Percentiles rank a stretch among this genome's conserved stretches.
phyloP scores from a whole-genome alignment of 768 basidiomycete species.

The Artomyces pyxidatus region DNA sequence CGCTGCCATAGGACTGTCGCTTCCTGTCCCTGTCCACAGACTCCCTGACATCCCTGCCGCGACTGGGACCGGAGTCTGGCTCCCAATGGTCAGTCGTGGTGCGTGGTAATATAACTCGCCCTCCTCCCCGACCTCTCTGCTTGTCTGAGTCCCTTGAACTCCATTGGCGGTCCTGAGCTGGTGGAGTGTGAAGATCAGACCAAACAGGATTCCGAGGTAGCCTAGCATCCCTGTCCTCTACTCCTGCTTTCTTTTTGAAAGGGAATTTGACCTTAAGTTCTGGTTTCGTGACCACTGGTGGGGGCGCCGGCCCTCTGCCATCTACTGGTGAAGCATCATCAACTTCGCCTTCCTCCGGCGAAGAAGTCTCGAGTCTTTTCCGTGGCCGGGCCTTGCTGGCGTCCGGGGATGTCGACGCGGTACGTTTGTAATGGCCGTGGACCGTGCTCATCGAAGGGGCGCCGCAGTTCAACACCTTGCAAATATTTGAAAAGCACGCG shows the following conservation, averaged over 20 bases:
- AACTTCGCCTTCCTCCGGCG: constrained; percentile 79
- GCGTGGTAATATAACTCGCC: no score
- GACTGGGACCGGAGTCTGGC: no score
- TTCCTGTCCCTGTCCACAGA: constrained; percentile 3
- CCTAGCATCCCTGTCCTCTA: background rate
- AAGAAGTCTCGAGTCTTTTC: constrained; percentile 50
- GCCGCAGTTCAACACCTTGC: background rate
- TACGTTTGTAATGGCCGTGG: constrained; percentile 38
- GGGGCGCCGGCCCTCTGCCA: constrained; percentile 15
- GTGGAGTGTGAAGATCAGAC: no score
- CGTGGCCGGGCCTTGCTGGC: constrained; percentile 38
- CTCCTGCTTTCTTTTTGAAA: constrained; percentile 47
- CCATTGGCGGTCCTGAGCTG: no score
- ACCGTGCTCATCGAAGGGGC: constrained; percentile 4
- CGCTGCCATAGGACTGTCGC: constrained; percentile 1
- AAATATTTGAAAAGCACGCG: no score
- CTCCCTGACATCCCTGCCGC: no score
- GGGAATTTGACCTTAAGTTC: constrained; percentile 59
- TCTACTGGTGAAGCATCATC: constrained; percentile 42
- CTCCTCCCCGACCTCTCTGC: no score
- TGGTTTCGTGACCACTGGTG: constrained; percentile 24
- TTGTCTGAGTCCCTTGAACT: no score
- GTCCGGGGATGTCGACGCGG: constrained; percentile 45
- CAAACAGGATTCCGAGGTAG: no score
- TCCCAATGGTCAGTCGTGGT: no score